A percentile compares a stretch with the other conserved stretches of the same genome.
Conservation (phyloP, 2,329 filamentous ascomycete genomes). For the Colletotrichum tanaceti region DNA sequence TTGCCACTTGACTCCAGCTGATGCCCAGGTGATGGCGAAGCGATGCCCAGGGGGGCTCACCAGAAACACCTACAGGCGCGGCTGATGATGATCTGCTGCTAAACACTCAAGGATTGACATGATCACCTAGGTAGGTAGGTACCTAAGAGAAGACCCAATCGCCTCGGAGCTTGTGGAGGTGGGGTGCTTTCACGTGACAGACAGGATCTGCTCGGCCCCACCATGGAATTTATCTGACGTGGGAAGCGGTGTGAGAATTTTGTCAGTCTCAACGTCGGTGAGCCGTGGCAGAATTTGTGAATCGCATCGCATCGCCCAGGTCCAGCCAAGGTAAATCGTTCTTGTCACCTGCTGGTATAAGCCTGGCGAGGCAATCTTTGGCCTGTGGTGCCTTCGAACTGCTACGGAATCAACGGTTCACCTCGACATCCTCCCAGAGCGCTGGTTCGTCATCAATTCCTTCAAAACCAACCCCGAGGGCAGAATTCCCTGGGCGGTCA, state of each 20-base stretch:
- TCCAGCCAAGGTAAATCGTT: constrained; percentile 27
- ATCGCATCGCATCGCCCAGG: constrained; percentile 35
- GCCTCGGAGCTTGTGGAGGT: background rate
- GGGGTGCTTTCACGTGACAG: constrained; percentile 16
- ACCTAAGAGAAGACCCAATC: no score
- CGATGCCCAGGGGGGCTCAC: background rate
- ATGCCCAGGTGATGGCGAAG: background rate
- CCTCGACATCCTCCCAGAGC: background rate
- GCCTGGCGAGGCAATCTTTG: constrained; percentile 35
- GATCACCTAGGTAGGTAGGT: no score
- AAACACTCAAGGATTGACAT: background rate
- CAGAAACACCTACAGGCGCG: background rate
- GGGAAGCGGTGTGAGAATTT: constrained; percentile 55
- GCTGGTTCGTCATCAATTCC: constrained; percentile 33
- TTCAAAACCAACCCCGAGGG: constrained; percentile 18
- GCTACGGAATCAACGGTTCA: background rate
- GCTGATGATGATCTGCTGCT: background rate
- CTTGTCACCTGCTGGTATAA: constrained; percentile 27
- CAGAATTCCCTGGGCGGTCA: constrained; percentile 40
- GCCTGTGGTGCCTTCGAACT: constrained; percentile 14
- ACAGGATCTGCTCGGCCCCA: constrained; percentile 10
- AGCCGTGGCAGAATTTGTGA: constrained; percentile 53
- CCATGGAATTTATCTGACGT: constrained; percentile 32
- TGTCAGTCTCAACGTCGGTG: constrained; percentile 48
- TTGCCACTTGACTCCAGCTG: constrained; percentile 16